Evolutionary conservation across 1,139 yeast species (phyloP).

Genomic region (Yamadazyma siamensis): DNA sequence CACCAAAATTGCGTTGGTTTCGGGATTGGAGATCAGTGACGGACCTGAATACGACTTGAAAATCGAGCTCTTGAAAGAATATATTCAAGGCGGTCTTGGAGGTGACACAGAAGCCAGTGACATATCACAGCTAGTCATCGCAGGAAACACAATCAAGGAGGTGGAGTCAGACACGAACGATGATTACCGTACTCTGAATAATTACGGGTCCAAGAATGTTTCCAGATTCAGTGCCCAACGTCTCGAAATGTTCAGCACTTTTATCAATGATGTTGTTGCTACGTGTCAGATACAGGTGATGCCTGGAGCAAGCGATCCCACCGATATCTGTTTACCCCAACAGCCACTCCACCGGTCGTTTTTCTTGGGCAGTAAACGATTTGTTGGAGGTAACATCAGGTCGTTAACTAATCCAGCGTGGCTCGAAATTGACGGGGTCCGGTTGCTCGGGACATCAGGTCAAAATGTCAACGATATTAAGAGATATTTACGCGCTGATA

Average conservation of each 20-base stretch:
- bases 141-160: conserved; percentile 63
- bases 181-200: conserved; percentile 36
- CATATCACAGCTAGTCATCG: conserved; percentile 59
- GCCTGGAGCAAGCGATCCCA: conserved; percentile 87
- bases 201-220: conserved; percentile 52
- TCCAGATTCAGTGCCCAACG: conserved; percentile 48
- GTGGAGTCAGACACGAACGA: conserved; percentile 18
- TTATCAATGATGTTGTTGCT: conserved; percentile 54
- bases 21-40: conserved; percentile 64
- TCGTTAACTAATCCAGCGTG: conserved; percentile 75
- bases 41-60: conserved; percentile 40
- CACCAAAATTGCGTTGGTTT: conserved; percentile 53
- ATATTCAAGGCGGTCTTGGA: conserved; percentile 66
- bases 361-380: conserved; percentile 47
- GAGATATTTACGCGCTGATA: conserved; percentile 48
- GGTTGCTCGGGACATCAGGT: conserved; percentile 75
- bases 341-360: conserved; percentile 81
- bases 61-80: conserved; percentile 66
- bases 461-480: conserved; percentile 78
- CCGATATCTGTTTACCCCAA: conserved; percentile 82
- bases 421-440: conserved; percentile 51
- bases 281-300: conserved; percentile 69
- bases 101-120: conserved; percentile 22
- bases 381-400: conserved; percentile 38
- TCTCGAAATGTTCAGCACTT: conserved; percentile 47